Evolutionary conservation across 768 basidiomycete genomes (phyloP).

Genomic region (Lactifluus volemus): DNA sequence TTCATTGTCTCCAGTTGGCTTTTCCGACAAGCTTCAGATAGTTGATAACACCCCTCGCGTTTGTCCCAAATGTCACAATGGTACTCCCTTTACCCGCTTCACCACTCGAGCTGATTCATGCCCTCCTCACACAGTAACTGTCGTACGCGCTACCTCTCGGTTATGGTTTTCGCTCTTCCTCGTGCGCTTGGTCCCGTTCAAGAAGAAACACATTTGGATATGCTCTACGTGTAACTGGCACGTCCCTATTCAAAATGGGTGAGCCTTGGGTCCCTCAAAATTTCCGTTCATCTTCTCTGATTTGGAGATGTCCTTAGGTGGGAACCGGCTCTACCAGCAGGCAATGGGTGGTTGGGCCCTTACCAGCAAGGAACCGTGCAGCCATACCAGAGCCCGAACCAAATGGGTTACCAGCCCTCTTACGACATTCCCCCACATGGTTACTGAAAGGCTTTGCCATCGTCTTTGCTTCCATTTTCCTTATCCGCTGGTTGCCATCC

Average conservation of each 20-base stretch:
- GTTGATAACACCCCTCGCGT: constrained; percentile 44
- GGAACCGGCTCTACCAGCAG: constrained; percentile 20
- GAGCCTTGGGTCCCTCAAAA: constrained; percentile 17
- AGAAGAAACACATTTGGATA: constrained; percentile 53
- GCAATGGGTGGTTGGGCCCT: constrained; percentile 4
- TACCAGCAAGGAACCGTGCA: constrained; percentile 26
- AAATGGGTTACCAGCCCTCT: constrained; percentile 25
- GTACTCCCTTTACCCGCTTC: constrained; percentile 29
- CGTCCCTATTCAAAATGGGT: constrained; percentile 44
- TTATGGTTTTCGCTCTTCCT: constrained; percentile 74
- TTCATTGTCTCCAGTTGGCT: constrained; percentile 44
- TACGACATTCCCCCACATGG: constrained; percentile 10
- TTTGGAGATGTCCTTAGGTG: constrained; percentile 14
- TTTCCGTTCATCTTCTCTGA: not conserved
- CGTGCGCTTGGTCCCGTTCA: constrained; percentile 61
- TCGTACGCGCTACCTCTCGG: constrained; percentile 53
- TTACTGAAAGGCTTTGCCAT: not conserved
- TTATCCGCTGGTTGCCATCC: not conserved
- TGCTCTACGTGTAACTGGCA: constrained; percentile 67
- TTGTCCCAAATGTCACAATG: constrained; percentile 68
- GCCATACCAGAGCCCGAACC: constrained; percentile 32
- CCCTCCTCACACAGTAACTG: constrained; percentile 36
- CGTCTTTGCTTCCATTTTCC: constrained; percentile 9
- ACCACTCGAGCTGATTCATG: constrained; percentile 2
- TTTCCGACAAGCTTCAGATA: constrained; percentile 49